Conservation (phyloP, 176 grass and related monocot genomes). For the Hyparrhenia diplandra region DNA sequence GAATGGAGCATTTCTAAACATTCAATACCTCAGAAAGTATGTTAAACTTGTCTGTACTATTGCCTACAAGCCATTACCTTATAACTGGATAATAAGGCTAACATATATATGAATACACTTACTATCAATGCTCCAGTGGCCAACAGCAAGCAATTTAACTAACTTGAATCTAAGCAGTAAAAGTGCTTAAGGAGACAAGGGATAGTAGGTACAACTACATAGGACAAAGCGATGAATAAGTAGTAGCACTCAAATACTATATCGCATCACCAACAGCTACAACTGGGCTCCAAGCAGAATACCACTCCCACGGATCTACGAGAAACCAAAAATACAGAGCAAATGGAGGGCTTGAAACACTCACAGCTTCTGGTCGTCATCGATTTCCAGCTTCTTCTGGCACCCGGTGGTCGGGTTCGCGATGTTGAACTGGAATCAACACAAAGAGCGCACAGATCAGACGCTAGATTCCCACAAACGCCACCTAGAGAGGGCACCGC, state of each 20-base stretch:
- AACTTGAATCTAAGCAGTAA: background rate
- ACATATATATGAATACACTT: background rate
- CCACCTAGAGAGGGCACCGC: background rate
- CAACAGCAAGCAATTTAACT: background rate
- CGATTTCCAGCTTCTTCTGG: constrained; percentile 95
- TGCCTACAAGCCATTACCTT: background rate
- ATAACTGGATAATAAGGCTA: background rate
- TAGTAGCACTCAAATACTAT: background rate
- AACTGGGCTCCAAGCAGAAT: background rate
- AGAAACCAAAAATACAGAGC: background rate
- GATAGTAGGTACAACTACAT: background rate
- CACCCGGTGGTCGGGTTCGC: constrained; percentile 91
- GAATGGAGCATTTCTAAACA: background rate
- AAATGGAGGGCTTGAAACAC: background rate
- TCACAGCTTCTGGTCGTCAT: constrained; percentile 98
- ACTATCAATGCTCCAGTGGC: background rate
- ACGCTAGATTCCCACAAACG: background rate
- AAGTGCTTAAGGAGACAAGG: background rate
- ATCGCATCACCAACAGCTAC: background rate
- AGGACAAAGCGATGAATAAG: background rate
- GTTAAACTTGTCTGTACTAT: background rate
- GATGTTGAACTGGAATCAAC: constrained; percentile 75
- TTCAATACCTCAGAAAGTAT: background rate
- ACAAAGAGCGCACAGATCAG: background rate
- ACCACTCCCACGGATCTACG: background rate